Conservation (phyloP, 768 basidiomycete genomes). For the Calocybe gangraenosa region DNA sequence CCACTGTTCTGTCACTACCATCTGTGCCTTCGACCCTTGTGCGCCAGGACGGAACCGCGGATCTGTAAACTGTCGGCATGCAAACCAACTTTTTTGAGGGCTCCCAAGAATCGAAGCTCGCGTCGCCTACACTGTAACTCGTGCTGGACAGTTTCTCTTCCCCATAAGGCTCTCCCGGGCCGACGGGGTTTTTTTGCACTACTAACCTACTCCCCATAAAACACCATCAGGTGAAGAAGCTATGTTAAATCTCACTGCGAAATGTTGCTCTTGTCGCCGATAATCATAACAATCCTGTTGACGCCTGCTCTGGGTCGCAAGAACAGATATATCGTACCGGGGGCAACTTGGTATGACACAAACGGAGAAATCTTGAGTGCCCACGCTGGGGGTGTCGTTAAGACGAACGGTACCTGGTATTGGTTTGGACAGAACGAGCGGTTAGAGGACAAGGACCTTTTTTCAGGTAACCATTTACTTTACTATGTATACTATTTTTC, state of each 20-base stretch:
- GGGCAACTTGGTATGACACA: slow-evolving; percentile 25
- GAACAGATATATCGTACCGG: slow-evolving; percentile 24
- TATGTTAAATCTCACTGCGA: background rate
- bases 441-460: slow-evolving; percentile 18
- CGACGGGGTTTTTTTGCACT: background rate
- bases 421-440: slow-evolving; percentile 26
- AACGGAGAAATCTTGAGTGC: slow-evolving; percentile 22
- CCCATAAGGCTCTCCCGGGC: background rate
- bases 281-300: background rate
- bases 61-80: too few species aligned
- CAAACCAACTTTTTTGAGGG: too few species aligned
- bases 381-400: slow-evolving; percentile 22
- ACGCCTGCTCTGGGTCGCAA: slow-evolving; percentile 8
- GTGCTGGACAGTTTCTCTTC: too few species aligned
- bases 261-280: background rate
- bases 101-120: too few species aligned
- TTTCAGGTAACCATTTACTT: slow-evolving; percentile 14
- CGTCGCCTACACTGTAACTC: too few species aligned
- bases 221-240: background rate
- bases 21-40: too few species aligned
- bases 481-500: background rate
- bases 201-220: background rate
- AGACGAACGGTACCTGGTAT: slow-evolving; percentile 22
- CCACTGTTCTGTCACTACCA: too few species aligned
- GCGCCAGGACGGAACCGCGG: too few species aligned